Percentiles rank a stretch among this genome's conserved stretches.
These are phyloP conservation scores for Xanthoparmelia taractica DNA, from an alignment of 495 filamentous ascomycete species.

Conservation along the genomic window DNA sequence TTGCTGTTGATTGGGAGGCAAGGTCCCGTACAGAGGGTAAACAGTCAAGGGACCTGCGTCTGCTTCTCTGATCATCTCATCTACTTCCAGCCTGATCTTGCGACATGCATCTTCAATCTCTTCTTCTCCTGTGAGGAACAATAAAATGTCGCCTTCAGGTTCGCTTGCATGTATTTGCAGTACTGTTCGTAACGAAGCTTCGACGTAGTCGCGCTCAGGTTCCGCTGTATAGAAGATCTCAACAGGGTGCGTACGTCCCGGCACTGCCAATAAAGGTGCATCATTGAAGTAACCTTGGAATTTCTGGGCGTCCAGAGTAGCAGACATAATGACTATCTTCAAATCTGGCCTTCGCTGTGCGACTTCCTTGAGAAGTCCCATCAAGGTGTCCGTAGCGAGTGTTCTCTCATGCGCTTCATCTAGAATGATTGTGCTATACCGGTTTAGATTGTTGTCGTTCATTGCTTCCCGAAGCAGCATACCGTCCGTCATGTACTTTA, in stretches of 20 bases:
- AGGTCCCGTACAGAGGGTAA: constrained; percentile 88
- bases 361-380: constrained; percentile 89
- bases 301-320: constrained; percentile 92
- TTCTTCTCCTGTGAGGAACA: constrained; percentile 97
- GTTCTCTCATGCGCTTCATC: constrained; percentile 98
- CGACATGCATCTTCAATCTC: constrained; percentile 96
- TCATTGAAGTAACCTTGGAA: constrained; percentile 98
- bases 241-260: constrained; percentile 91
- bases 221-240: constrained; percentile 98
- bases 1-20: constrained; percentile 89
- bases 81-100: constrained; percentile 81
- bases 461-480: constrained; percentile 98
- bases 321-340: constrained; percentile 98
- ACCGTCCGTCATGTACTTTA: constrained; percentile 99
- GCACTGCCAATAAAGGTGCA: constrained; percentile 87
- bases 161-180: constrained; percentile 93
- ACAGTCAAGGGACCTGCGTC: constrained; percentile 84
- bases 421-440: constrained; percentile 96
- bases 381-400: constrained; percentile 88
- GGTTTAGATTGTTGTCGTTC: constrained; percentile 83
- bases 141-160: constrained; percentile 84
- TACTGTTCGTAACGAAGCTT: constrained; percentile 88
- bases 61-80: constrained; percentile 83
- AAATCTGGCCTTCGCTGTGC: constrained; percentile 69
- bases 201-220: constrained; percentile 92